phyloP scores from a whole-genome alignment of 768 basidiomycete genomes.

The Mycena polygramma region DNA sequence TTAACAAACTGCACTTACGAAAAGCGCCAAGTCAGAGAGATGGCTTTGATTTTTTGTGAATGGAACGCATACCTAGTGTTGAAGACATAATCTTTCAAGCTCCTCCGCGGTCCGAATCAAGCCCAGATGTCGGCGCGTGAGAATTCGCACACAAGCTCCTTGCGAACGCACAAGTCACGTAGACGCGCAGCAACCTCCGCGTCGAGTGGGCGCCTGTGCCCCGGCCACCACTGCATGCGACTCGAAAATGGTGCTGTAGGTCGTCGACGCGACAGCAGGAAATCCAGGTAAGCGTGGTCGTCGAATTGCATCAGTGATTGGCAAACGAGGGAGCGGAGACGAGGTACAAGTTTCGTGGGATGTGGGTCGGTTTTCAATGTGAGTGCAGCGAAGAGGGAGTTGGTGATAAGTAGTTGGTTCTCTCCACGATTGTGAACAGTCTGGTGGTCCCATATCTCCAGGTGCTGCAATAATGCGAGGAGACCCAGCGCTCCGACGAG shows the following conservation, averaged over 20 bases:
- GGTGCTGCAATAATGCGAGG: background rate
- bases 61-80: no score
- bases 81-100: no score
- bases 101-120: no score
- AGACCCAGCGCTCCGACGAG: background rate
- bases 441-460: background rate
- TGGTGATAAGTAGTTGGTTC: constrained; percentile 7
- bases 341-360: background rate
- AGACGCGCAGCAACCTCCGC: background rate
- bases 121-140: no score
- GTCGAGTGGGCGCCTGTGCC: background rate
- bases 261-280: constrained; percentile 1
- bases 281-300: background rate
- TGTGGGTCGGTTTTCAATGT: background rate
- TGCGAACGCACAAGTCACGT: background rate
- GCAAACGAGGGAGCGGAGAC: background rate
- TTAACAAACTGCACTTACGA: no score
- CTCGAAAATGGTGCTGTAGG: background rate
- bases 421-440: background rate
- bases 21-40: no score
- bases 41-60: no score
- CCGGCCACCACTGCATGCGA: background rate
- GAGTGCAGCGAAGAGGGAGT: background rate
- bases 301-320: constrained; percentile 7
- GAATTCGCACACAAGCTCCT: background rate